Evolutionary conservation across 2,329 filamentous ascomycete genomes (phyloP).

Genomic region (Phyllosticta paracitricarpa): DNA sequence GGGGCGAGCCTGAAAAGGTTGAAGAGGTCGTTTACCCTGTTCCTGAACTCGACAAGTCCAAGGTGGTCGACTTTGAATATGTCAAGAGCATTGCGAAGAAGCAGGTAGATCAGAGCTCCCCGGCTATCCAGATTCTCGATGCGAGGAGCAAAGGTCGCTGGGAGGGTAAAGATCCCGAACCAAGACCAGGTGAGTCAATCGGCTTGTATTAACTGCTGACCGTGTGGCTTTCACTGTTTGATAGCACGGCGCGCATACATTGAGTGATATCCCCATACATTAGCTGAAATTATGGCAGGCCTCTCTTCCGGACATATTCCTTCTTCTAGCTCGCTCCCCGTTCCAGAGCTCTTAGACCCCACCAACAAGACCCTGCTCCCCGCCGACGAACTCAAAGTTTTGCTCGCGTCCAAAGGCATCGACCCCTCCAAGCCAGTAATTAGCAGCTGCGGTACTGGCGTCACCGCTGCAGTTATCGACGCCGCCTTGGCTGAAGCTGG

Average conservation of each 20-base stretch:
- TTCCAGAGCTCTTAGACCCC: constrained; percentile 70
- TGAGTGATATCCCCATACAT: neutral
- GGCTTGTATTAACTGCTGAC: constrained; percentile 36
- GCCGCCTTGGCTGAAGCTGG: constrained; percentile 72
- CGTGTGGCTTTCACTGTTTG: neutral
- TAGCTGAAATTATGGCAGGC: constrained; percentile 16
- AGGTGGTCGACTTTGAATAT: constrained; percentile 73
- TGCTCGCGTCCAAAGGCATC: constrained; percentile 73
- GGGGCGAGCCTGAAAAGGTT: constrained; percentile 53
- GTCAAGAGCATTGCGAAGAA: constrained; percentile 69
- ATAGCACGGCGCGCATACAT: neutral
- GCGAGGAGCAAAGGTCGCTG: constrained; percentile 73
- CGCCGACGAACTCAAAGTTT: constrained; percentile 56
- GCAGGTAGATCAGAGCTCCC: constrained; percentile 69
- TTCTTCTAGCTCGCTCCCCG: constrained; percentile 72
- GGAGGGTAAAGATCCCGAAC: constrained; percentile 74
- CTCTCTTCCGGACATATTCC: constrained; percentile 88
- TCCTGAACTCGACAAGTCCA: constrained; percentile 40
- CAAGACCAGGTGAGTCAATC: constrained; percentile 54
- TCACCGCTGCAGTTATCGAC: constrained; percentile 86
- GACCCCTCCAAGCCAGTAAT: constrained; percentile 74
- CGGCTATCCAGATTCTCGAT: constrained; percentile 81
- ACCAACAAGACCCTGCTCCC: constrained; percentile 72
- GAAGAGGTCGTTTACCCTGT: constrained; percentile 32
- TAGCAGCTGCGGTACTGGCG: constrained; percentile 83